Conservation (phyloP, 176 grass and related monocot species). For the Stipa capillata region DNA sequence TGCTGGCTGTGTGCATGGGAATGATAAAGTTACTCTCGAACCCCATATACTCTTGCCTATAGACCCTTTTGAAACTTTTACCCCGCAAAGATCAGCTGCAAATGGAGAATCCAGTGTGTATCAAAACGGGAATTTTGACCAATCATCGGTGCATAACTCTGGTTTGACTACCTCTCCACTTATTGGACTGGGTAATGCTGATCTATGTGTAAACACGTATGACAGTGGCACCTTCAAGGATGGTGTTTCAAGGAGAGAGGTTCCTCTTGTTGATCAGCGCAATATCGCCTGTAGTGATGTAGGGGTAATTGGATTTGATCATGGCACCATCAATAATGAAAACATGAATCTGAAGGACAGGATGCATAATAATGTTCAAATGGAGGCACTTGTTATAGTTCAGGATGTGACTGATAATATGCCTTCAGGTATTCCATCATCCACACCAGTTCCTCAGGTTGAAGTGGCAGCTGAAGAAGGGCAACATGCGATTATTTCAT, state of each 20-base stretch:
- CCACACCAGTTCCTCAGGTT: constrained; percentile 32
- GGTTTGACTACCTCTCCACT: constrained; percentile 14
- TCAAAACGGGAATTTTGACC: constrained; percentile 18
- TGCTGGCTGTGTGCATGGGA: background rate
- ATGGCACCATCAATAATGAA: constrained; percentile 7
- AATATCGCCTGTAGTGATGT: constrained; percentile 3
- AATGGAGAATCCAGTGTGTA: background rate
- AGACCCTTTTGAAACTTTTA: constrained; percentile 28
- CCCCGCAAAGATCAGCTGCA: background rate
- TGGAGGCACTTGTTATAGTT: constrained; percentile 28
- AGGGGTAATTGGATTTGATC: constrained; percentile 14
- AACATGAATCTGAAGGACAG: background rate
- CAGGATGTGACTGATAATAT: constrained; percentile 59
- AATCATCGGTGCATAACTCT: constrained; percentile 12
- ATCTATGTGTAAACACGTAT: constrained; percentile 7
- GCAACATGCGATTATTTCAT: constrained; percentile 18
- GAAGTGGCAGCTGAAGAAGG: constrained; percentile 39
- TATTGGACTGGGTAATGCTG: constrained; percentile 7
- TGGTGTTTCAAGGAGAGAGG: constrained; percentile 21
- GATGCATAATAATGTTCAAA: constrained; percentile 15
- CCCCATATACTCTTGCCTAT: constrained; percentile 19
- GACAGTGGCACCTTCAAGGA: background rate
- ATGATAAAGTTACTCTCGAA: constrained; percentile 10
- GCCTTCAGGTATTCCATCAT: constrained; percentile 31
- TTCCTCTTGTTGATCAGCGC: constrained; percentile 15